phyloP scores from a whole-genome alignment of 2,329 filamentous ascomycete species.

The Zymoseptoria crescenta region DNA sequence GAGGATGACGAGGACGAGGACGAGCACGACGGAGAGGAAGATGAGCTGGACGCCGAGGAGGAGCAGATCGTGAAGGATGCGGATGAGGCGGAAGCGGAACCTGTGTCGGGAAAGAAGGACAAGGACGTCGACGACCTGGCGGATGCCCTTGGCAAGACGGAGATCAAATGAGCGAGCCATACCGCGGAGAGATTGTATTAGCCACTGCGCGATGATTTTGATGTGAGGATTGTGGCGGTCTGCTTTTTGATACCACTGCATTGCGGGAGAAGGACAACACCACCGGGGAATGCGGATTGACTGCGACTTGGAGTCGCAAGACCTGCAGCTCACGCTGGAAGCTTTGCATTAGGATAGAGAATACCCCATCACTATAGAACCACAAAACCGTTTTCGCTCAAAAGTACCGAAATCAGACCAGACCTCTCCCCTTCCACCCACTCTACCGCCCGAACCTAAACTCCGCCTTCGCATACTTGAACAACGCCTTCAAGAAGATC shows the following conservation, averaged over 20 bases:
- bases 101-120: constrained; percentile 62
- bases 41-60: constrained; percentile 53
- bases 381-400: not conserved
- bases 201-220: not conserved
- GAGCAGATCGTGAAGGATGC: constrained; percentile 64
- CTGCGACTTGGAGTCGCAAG: not conserved
- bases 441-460: constrained; percentile 66
- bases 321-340: not conserved
- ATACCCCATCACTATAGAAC: not conserved
- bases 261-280: not conserved
- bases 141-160: constrained; percentile 64
- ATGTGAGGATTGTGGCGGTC: not conserved
- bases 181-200: not conserved
- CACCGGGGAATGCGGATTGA: not conserved
- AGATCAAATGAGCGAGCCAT: constrained; percentile 24
- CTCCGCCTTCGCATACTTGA: constrained; percentile 77
- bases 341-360: not conserved
- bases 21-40: constrained; percentile 53
- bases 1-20: constrained; percentile 53
- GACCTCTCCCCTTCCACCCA: constrained; percentile 8
- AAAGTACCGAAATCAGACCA: not conserved
- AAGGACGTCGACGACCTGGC: constrained; percentile 76
- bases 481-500: constrained; percentile 77
- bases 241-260: not conserved
- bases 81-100: constrained; percentile 64